Base-by-base conservation (phyloP, 2,329 filamentous ascomycete species). In the Venturiaceae sp. region DNA sequence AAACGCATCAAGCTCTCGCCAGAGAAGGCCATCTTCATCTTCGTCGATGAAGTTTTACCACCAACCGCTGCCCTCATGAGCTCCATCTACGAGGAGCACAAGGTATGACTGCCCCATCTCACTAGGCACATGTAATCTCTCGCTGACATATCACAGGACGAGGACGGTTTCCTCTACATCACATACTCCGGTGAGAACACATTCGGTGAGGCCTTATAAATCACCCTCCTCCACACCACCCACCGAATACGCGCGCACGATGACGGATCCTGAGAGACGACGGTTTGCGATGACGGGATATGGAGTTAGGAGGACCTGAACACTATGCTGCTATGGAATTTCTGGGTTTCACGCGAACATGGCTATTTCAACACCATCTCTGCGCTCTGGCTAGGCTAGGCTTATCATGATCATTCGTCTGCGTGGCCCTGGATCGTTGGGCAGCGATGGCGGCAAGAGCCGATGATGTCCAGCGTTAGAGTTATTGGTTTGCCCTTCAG, bases 11-110 rank as follows among this genome's bases (percentile, higher is more conserved):
- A 99, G 90, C 84, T 99, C 66, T 96, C 91, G 58, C 94, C 94
- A 33, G 94, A 99, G 81, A 99, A 99, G 84, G 94, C 94, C 73
- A 99, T 99, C 80, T 99, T 99, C 83, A 97, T 99, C 83, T 99
- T 97, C 78, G 94, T 99, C 71, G 92, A 97, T 74, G 94, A 97
- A 78, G 92, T 96, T 55, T 83, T 99, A 59, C 94, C 94, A 55
- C 94, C 94, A 2, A 97, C 94, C 8, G 94, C 94, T 61, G 94
- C 94, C 60, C 84, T 99, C 57, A 99, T 99, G 94, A 96, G 91
- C 80, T 95, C 89, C 75, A 97, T 99, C 78, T 99, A 99, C 75
- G 94, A 99, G 76, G 92, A 97, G 77, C 94, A 99, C 84, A 97
- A 99, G 81, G 84, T 62, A 87, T 65, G 83, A 68, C 83, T 77